These are phyloP conservation scores for Metschnikowia proteae DNA, from an alignment of 805 yeast genomes.

Conservation along the genomic window DNA sequence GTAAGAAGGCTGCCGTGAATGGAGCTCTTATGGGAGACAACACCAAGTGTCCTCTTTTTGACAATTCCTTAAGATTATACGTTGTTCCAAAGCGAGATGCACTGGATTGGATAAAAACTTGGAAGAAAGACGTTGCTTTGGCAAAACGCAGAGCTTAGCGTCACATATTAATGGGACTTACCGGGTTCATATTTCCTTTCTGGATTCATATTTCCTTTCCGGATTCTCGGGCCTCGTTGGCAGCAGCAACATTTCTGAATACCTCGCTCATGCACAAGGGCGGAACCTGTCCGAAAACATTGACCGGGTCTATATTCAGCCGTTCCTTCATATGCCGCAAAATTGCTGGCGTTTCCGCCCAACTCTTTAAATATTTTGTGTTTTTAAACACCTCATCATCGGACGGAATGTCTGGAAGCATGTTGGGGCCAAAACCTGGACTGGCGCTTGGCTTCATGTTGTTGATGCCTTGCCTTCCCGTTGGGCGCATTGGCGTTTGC, in stretches of 20 bases:
- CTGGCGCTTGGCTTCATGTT: constrained; percentile 10
- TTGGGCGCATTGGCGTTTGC: constrained; percentile 3
- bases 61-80: constrained; percentile 64
- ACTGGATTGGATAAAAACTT: constrained; percentile 57
- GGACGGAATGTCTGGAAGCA: constrained; percentile 39
- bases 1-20: constrained; percentile 67
- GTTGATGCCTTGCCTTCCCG: neutral
- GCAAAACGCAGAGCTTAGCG: constrained; percentile 29
- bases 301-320: constrained; percentile 53
- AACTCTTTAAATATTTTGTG: constrained; percentile 19
- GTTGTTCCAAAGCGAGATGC: constrained; percentile 74
- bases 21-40: constrained; percentile 57
- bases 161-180: neutral
- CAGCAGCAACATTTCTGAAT: constrained; percentile 20
- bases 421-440: constrained; percentile 19
- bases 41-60: constrained; percentile 75
- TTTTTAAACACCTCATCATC: constrained; percentile 31
- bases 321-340: constrained; percentile 25
- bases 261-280: constrained; percentile 67
- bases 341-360: constrained; percentile 41
- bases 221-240: neutral
- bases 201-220: neutral
- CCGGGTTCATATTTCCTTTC: neutral
- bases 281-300: constrained; percentile 72
- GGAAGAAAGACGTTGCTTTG: constrained; percentile 63